A percentile compares a stretch with the other conserved stretches of the same genome.
These are phyloP conservation scores for Hamamelis virginiana DNA, from an alignment of 164 flowering plant genomes.

Conservation along the genomic window DNA sequence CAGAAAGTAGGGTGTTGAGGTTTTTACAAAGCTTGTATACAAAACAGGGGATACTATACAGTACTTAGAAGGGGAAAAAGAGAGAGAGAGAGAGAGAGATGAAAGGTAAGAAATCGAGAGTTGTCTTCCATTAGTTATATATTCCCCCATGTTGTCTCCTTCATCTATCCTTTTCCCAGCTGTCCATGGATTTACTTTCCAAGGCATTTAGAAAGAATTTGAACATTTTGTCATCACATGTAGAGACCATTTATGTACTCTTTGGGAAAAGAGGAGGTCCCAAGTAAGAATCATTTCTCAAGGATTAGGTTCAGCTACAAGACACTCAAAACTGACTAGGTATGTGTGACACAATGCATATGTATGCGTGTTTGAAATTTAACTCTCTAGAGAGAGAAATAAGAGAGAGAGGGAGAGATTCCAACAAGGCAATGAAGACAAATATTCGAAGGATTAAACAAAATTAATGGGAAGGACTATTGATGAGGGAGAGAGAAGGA, in stretches of 20 bases:
- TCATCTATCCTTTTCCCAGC: neutral
- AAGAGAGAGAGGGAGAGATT: neutral
- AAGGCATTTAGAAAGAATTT: constrained; percentile 22
- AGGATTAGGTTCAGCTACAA: constrained; percentile 15
- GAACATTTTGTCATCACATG: constrained; percentile 12
- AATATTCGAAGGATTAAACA: constrained; percentile 27
- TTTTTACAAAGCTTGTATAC: neutral
- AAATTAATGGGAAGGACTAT: constrained; percentile 9
- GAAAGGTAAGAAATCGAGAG: neutral
- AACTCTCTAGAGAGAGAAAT: neutral
- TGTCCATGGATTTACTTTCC: constrained; percentile 30
- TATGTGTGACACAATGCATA: constrained; percentile 2
- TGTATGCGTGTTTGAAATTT: neutral
- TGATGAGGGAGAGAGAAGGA: constrained; percentile 5
- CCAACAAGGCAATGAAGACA: constrained; percentile 12
- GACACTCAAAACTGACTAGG: constrained; percentile 19
- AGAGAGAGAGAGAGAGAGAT: neutral
- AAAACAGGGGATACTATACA: neutral
- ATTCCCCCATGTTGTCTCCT: constrained; percentile 1
- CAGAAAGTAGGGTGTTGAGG: too few species aligned
- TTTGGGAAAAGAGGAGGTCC: neutral
- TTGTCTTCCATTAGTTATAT: constrained; percentile 6
- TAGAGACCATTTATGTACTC: neutral
- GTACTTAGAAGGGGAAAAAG: neutral
- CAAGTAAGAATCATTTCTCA: constrained; percentile 9